A percentile compares a stretch with the other conserved stretches of the same genome.
These are phyloP conservation scores for Mycena venus DNA, from an alignment of 768 basidiomycete species.

Conservation along the genomic window DNA sequence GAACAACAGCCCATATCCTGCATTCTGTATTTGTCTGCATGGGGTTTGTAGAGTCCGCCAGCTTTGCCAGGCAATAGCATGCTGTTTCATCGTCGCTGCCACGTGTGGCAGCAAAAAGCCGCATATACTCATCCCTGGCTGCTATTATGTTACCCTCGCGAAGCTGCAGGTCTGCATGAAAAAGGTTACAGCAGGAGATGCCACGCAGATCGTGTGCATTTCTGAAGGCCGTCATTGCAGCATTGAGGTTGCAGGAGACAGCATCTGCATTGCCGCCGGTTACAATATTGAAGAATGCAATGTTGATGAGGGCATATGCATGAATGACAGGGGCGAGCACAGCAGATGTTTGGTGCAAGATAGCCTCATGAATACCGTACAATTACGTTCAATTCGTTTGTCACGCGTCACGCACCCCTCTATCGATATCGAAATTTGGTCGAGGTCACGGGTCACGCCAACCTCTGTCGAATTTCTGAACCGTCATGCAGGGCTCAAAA, in stretches of 20 bases:
- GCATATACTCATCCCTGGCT: too few relatives aligned
- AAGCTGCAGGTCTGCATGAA: too few relatives aligned
- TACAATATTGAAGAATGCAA: too few relatives aligned
- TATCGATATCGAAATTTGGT: too few relatives aligned
- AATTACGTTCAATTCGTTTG: too few relatives aligned
- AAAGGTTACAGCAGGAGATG: background rate
- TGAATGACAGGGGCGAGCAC: too few relatives aligned
- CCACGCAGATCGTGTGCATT: background rate
- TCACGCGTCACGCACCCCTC: too few relatives aligned
- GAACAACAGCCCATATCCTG: background rate
- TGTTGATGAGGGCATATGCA: too few relatives aligned
- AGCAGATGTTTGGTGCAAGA: background rate
- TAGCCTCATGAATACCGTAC: background rate
- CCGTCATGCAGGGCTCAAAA: too few relatives aligned
- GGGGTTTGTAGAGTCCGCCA: background rate
- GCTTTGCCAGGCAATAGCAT: background rate
- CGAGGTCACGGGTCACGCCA: too few relatives aligned
- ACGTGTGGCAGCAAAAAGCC: background rate
- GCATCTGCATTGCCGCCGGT: background rate
- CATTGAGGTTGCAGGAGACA: background rate
- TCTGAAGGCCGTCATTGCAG: background rate
- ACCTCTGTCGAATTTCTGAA: too few relatives aligned
- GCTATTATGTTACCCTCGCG: too few relatives aligned
- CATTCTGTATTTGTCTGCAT: background rate
- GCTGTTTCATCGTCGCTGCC: background rate